These are phyloP conservation scores for Pseudogymnoascus sp. DNA, from an alignment of 2,329 filamentous ascomycete species.

Conservation along the genomic window DNA sequence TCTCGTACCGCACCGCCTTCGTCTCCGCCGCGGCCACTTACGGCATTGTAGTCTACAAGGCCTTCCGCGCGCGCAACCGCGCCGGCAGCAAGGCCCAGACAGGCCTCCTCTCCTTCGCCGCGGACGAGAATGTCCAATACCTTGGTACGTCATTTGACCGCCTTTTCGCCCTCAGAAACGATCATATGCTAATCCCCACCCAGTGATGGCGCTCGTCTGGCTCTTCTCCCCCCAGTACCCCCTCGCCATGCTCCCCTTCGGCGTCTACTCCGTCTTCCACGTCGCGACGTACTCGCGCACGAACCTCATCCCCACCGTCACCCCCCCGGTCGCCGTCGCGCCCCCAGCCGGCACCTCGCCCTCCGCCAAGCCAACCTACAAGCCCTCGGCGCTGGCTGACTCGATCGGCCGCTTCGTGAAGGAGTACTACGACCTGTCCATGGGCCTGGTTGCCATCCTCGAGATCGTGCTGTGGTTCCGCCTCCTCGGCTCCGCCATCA, in stretches of 20 bases:
- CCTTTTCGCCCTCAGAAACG: not conserved
- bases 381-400: constrained; percentile 56
- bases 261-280: constrained; percentile 97
- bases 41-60: constrained; percentile 98
- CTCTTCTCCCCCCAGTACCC: constrained; percentile 84
- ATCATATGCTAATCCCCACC: constrained; percentile 14
- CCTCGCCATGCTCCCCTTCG: constrained; percentile 85
- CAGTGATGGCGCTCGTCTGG: constrained; percentile 92
- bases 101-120: constrained; percentile 57
- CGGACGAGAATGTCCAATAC: constrained; percentile 97
- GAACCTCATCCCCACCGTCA: constrained; percentile 81
- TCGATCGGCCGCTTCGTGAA: constrained; percentile 90
- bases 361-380: constrained; percentile 46
- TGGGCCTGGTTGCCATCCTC: constrained; percentile 82
- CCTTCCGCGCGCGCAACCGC: constrained; percentile 76
- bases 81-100: constrained; percentile 51
- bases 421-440: constrained; percentile 93
- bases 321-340: constrained; percentile 52
- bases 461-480: constrained; percentile 85
- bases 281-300: constrained; percentile 92
- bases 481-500: constrained; percentile 67
- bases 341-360: constrained; percentile 46
- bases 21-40: constrained; percentile 85
- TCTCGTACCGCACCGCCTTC: constrained; percentile 87
- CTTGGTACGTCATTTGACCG: constrained; percentile 55